Percentiles rank a stretch among this genome's conserved stretches.
phyloP scores from a whole-genome alignment of 192 early-diverging fungal species.

The Linnemannia elongata region DNA sequence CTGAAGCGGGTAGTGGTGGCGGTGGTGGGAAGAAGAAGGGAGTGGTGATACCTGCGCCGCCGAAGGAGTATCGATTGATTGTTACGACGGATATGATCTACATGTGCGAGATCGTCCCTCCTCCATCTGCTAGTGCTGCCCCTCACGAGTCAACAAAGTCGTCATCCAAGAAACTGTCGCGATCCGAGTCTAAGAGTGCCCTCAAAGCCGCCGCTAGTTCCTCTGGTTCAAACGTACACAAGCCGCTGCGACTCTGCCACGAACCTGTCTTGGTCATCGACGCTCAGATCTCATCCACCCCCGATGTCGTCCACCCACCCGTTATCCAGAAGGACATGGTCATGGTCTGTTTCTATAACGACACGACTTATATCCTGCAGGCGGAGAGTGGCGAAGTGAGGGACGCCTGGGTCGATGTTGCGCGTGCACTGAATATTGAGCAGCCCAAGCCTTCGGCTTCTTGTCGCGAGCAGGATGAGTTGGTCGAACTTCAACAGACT shows the following conservation, averaged over 20 bases:
- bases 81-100: conserved; percentile 32
- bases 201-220: not conserved
- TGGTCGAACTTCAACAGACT: not conserved
- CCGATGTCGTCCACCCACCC: conserved; percentile 29
- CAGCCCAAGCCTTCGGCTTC: conserved; percentile 47
- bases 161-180: not conserved
- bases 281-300: conserved; percentile 47
- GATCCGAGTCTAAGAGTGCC: not conserved
- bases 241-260: conserved; percentile 18
- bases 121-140: not conserved
- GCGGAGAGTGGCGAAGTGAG: conserved; percentile 24
- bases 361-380: conserved; percentile 46
- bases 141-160: not conserved
- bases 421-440: conserved; percentile 29
- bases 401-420: conserved; percentile 39
- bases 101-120: conserved; percentile 29
- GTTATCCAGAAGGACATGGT: conserved; percentile 38
- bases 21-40: conserved; percentile 19
- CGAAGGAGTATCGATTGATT: conserved; percentile 40
- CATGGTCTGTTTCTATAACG: conserved; percentile 52
- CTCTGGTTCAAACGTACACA: not conserved
- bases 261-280: conserved; percentile 42
- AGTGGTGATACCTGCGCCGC: not conserved
- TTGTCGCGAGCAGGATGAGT: conserved; percentile 40
- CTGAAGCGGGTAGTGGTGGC: not conserved